A percentile compares a stretch with the other conserved stretches of the same genome.
phyloP scores from a whole-genome alignment of 768 basidiomycete genomes.

The Hortiboletus campestris region DNA sequence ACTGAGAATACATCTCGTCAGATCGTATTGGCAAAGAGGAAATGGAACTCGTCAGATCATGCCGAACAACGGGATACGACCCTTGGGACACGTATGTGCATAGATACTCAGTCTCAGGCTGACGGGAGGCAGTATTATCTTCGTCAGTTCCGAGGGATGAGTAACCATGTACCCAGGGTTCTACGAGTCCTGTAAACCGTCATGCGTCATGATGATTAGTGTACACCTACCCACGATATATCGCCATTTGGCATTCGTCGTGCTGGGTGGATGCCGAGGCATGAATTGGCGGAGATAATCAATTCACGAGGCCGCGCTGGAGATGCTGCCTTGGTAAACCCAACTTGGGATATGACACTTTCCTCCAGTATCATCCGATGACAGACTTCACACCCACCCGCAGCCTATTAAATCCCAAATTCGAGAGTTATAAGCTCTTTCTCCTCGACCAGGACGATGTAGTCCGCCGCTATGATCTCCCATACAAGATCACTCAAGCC shows the following conservation, averaged over 20 bases:
- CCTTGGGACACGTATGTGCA: not conserved
- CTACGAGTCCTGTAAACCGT: no score
- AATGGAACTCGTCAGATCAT: not conserved
- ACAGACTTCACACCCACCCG: conserved; percentile 45
- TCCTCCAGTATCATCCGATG: conserved; percentile 20
- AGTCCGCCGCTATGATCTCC: conserved; percentile 48
- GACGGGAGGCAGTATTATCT: not conserved
- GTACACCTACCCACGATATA: no score
- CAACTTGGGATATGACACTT: not conserved
- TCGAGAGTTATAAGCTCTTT: conserved; percentile 80
- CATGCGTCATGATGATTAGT: no score
- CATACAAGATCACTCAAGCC: conserved; percentile 44
- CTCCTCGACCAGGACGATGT: conserved; percentile 59
- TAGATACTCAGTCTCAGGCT: not conserved
- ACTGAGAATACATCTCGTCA: not conserved
- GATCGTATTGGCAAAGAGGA: not conserved
- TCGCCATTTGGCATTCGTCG: no score
- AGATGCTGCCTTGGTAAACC: not conserved
- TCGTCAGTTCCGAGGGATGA: not conserved
- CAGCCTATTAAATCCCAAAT: conserved; percentile 71
- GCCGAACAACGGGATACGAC: not conserved
- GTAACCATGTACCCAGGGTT: not conserved
- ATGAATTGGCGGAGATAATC: no score
- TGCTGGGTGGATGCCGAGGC: no score
- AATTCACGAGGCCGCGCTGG: no score